A percentile compares a stretch with the other conserved stretches of the same genome.
Evolutionary conservation across 2,329 filamentous ascomycete genomes (phyloP).

Genomic region (Fusarium sp.): DNA sequence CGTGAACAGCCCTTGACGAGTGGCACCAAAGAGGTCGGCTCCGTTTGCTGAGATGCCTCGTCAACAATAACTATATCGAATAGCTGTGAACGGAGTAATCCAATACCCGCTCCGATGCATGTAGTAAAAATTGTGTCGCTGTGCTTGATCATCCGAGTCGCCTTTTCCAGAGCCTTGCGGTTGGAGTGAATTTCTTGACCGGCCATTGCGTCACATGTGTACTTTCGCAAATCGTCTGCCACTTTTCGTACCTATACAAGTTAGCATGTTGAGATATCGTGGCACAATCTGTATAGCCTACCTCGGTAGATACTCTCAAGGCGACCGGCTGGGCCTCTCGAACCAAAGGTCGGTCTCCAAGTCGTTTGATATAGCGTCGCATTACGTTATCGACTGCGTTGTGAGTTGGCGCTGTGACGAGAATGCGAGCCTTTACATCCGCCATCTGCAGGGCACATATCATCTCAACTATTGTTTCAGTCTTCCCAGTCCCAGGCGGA

Average conservation of each 20-base stretch:
- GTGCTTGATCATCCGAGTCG: constrained; percentile 53
- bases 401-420: constrained; percentile 59
- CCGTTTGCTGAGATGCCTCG: constrained; percentile 62
- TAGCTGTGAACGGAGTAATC: constrained; percentile 51
- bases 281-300: background rate
- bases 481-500: constrained; percentile 60
- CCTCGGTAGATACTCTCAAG: constrained; percentile 36
- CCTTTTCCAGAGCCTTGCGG: constrained; percentile 51
- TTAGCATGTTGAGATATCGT: background rate
- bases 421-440: constrained; percentile 46
- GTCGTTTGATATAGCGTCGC: constrained; percentile 48
- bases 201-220: constrained; percentile 53
- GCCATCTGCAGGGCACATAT: constrained; percentile 50
- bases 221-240: constrained; percentile 49
- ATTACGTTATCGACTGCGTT: constrained; percentile 61
- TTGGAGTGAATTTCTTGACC: constrained; percentile 47
- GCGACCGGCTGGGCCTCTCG: background rate
- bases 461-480: constrained; percentile 57
- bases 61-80: constrained; percentile 59
- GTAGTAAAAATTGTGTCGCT: constrained; percentile 59
- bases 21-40: constrained; percentile 56
- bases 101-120: constrained; percentile 57
- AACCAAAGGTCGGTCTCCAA: background rate
- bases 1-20: constrained; percentile 58
- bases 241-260: constrained; percentile 51